Base-by-base conservation (phyloP, 2,329 filamentous ascomycete species). In the Tympanopsis confertula region DNA sequence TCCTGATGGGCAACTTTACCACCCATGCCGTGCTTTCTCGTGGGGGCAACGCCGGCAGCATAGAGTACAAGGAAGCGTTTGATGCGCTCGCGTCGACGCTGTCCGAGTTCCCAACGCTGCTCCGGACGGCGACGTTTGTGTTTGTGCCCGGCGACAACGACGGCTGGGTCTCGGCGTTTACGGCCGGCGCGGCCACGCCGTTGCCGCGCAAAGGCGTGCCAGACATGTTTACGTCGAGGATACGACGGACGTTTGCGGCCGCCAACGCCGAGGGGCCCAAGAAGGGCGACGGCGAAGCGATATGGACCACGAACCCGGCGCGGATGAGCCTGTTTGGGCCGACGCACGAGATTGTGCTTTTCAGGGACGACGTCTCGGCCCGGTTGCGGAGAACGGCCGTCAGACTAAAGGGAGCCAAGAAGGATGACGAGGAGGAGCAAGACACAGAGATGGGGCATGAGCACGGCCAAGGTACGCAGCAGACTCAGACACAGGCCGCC, bases 131-230 rank as follows among this genome's bases (percentile, higher is more conserved):
- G 4, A 89, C 84, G 0, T 94, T 96, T 55, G 68, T 94, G 20
- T 94, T 98, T 52, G 83, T 96, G 0, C 91, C 91, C 0, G 91
- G 91, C 20, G 89, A 96, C 60, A 94, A 95, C 55, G 91, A 98
- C 55, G 88, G 86, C 14, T 98, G 91, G 91, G 76, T 82, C 4
- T 94, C 86, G 1, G 74, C 87, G 2, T 94, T 94, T 54, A 77
- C 76, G 1, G 80, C 78, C 2, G 86, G 85, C 3, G 79, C 83
- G 1, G 76, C 82, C 0, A 72, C 74, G 1, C 74, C 80, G 0
- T 53, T 89, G 10, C 86, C 86, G 0, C 63, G 81, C 7, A 79
- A 80, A 45, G 61, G 71, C 0, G 74, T 98, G 2, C 91, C 91
- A 1, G 83, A 89, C 5, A 65, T 95, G 47, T 98, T 98, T 59